Base-by-base conservation (phyloP, 108 stramenopile genomes). In the Cyclotella kingstonii region DNA sequence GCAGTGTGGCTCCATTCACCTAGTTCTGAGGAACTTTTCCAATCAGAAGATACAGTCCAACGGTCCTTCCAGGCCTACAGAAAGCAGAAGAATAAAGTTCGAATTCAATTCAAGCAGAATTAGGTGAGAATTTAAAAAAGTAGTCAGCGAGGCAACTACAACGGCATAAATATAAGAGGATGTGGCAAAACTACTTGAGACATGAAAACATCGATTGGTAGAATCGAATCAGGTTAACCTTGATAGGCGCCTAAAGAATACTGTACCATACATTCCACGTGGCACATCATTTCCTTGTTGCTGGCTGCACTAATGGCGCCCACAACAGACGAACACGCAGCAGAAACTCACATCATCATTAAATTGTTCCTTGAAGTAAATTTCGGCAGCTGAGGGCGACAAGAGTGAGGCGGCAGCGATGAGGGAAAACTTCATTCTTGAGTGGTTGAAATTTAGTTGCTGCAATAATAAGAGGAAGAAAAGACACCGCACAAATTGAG, bases 1-100 rank as follows among this genome's bases (percentile, higher is more conserved):
- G 93, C 86, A 36, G 96, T 96, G 76, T 87, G 91, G 43, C 78
- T 80, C 99, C 99, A 99, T 56, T 79, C 76, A 42, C 98, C 97
- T 72, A 96, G 83, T 78, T 97, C 95, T 25, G 50, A 58, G 29
- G 83, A 80, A 38, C 90, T 56, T 78, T 98, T 99, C 97, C 98
- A 98, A 25, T 91, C 81, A 55, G 82, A 80, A n/a, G 91, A 73
- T 42, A 92, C 92, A 12, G 84, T 81, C 98, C 98, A 99, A 54
- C 97, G 87, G 36, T 73, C 66, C 7, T 60, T 84, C 89, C 89
- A 93, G 27, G 45, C 79, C 91, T 93, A 66, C 33, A 18, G 42
- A 28, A 33, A 48, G 26, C n/a, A 25, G 18, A 39, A 6, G 33
- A 40, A 40, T 14, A 17, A 51, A 47, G 55, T 43, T 39, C 54